A percentile compares a stretch with the other conserved stretches of the same genome.
These are phyloP conservation scores for Fomes fomentarius DNA, from an alignment of 1,284 basidiomycete genomes.

Conservation along the genomic window DNA sequence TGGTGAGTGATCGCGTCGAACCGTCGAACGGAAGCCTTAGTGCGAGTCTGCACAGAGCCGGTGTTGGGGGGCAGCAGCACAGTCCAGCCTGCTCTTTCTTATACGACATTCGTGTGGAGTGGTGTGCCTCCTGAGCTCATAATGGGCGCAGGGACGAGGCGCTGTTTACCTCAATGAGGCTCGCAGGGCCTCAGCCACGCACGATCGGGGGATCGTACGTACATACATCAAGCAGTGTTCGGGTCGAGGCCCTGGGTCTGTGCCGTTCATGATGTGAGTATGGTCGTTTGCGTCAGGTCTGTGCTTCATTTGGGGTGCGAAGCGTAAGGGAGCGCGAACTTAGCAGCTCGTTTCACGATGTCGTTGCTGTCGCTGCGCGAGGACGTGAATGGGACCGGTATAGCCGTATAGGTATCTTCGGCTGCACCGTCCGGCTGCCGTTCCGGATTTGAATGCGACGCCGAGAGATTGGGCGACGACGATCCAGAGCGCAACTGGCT, in stretches of 20 bases:
- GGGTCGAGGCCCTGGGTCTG: constrained; percentile 8
- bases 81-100: constrained; percentile 4
- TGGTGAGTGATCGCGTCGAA: neutral
- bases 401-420: neutral
- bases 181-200: neutral
- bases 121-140: constrained; percentile 7
- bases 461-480: constrained; percentile 7
- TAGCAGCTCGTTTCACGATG: constrained; percentile 6
- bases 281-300: constrained; percentile 2
- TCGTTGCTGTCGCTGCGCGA: constrained; percentile 7
- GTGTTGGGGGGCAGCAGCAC: neutral
- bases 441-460: constrained; percentile 11
- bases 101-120: constrained; percentile 3
- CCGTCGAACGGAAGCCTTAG: too few species aligned
- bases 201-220: constrained; percentile 17
- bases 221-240: constrained; percentile 3
- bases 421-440: constrained; percentile 3
- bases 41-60: neutral
- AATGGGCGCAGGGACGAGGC: neutral
- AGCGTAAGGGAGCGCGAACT: constrained; percentile 6
- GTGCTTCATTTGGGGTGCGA: constrained; percentile 14
- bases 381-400: neutral
- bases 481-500: constrained; percentile 12
- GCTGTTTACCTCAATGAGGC: constrained; percentile 11
- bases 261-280: constrained; percentile 8